A percentile compares a stretch with the other conserved stretches of the same genome.
Conservation (phyloP, 2,329 filamentous ascomycete genomes). For the Xylaria sp. region DNA sequence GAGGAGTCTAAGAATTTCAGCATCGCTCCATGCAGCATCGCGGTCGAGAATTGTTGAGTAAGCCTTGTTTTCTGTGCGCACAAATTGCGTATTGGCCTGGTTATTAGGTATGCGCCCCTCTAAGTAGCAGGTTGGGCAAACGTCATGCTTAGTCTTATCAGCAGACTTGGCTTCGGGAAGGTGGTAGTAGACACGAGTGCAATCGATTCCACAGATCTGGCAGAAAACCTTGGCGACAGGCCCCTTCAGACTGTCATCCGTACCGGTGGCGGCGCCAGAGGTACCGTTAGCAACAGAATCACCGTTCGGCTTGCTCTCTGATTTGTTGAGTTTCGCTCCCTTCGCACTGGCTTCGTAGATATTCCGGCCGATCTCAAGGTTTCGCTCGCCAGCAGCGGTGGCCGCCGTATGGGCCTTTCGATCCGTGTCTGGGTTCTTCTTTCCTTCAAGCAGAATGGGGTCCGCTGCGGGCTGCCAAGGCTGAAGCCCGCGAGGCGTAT, state of each 20-base stretch:
- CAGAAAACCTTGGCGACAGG: conserved; percentile 80
- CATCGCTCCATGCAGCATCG: conserved; percentile 90
- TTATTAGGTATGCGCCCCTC: conserved; percentile 85
- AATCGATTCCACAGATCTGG: conserved; percentile 92
- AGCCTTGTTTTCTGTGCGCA: conserved; percentile 87
- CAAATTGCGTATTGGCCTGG: conserved; percentile 82
- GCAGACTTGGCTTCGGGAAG: conserved; percentile 66
- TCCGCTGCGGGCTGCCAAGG: conserved; percentile 93
- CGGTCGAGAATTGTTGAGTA: conserved; percentile 83
- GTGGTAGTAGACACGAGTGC: conserved; percentile 73
- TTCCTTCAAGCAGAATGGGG: conserved; percentile 71
- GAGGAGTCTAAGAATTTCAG: conserved; percentile 87
- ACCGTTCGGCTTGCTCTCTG: conserved; percentile 79
- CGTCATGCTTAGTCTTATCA: conserved; percentile 79
- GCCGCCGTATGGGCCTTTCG: conserved; percentile 73
- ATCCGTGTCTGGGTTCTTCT: conserved; percentile 76
- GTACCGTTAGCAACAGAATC: conserved; percentile 77
- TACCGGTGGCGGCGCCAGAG: conserved; percentile 53
- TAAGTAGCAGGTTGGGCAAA: conserved; percentile 91
- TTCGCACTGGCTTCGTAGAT: conserved; percentile 95
- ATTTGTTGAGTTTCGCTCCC: conserved; percentile 74
- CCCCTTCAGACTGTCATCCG: conserved; percentile 72
- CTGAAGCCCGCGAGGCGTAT: conserved; percentile 93
- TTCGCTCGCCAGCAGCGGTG: conserved; percentile 80
- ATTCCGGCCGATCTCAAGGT: conserved; percentile 92